Base-by-base conservation (phyloP, 768 basidiomycete genomes). In the Hypholoma sublateritium region DNA sequence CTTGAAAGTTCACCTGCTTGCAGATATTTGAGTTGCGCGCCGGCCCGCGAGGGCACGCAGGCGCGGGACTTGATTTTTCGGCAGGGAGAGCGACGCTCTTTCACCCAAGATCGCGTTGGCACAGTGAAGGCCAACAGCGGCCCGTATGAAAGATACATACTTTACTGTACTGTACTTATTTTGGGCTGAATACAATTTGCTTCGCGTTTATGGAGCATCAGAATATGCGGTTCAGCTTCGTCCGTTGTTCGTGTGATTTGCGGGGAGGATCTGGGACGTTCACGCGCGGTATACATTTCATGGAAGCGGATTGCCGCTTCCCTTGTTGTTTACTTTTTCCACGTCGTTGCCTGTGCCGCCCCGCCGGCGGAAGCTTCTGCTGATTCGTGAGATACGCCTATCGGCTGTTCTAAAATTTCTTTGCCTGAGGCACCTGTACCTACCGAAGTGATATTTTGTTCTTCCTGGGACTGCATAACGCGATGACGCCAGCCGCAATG, bases 1-100 rank as follows among this genome's bases (percentile, higher is more conserved):
- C 74, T 77, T 77, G 86, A 87, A 88, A 88, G 85, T 88, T 69
- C 79, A 88, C 87, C 86, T 86, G 75, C 74, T 45, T 70, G 78
- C 76, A 80, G 84, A 86, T 87, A 87, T 88, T 88, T 88, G 86
- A 80, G 85, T 74, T 77, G 73, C 73, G 71, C 68, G 56, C 61
- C 65, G 55, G 39, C 41, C 55, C 59, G 62, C 50, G 59, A 58
- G 22, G 14, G 60, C 42, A 77, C 74, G 62, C 22, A 47, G 14
- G 74, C 72, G 62, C 72, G 71, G 67, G 72, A 74, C 81, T 85
- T 88, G 87, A 86, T 75, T 76, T 66, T 72, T 65, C 58, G 65
- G 68, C 71, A 83, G 85, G 87, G 77, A 86, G 85, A 87, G 41
- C 25, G 58, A 78, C 28, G 2, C 32, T 71, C 78, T 80, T 80